Base-by-base conservation (phyloP, 2,329 filamentous ascomycete genomes). In the Aspergillus arachidicola region DNA sequence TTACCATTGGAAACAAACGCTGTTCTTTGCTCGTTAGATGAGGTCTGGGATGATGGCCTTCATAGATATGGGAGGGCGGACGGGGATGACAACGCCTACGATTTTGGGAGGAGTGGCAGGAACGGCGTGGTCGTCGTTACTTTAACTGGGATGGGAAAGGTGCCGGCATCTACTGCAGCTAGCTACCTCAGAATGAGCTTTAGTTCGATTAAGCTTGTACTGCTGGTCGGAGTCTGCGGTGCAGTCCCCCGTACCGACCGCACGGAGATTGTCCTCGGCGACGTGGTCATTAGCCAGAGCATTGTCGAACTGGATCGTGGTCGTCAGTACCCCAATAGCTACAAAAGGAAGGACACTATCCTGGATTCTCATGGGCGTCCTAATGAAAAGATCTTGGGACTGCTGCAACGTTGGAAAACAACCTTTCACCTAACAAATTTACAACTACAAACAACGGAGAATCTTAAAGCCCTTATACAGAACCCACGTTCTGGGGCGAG, bases 281-380 rank as follows among this genome's bases (percentile, higher is more conserved):
- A 67, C 38, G 69, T 72, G 5, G 54, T 74, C 3, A 64, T 76
- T 50, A 73, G 73, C 43, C 65, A 58, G 11, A 57, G 50, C 0
- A 26, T 75, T 11, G 59, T 73, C 0, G 64, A 73, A 57, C 70
- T 71, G 57, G 73, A 75, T 58, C 66, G 68, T 48, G 71, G 69
- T 7, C 63, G 67, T n/a, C 64, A 64, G 28, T 69, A 65, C 53
- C 58, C 67, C 0, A 59, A 63, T 26, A 59, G 53, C n/a, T 69
- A 72, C 21, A 34, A 34, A 34, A 58, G 65, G 2, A 79, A 73
- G 54, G 58, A 73, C 30, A 69, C 61, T 0, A 41, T 71, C 6
- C 61, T 68, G 21, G 72, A 78, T 55, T 68, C 34, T 1, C 71
- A 75, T 6, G 69, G 70, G 2, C 64, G 69, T 43, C 68, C 73